Conservation (phyloP, 768 basidiomycete genomes). For the Hortiboletus campestris region DNA sequence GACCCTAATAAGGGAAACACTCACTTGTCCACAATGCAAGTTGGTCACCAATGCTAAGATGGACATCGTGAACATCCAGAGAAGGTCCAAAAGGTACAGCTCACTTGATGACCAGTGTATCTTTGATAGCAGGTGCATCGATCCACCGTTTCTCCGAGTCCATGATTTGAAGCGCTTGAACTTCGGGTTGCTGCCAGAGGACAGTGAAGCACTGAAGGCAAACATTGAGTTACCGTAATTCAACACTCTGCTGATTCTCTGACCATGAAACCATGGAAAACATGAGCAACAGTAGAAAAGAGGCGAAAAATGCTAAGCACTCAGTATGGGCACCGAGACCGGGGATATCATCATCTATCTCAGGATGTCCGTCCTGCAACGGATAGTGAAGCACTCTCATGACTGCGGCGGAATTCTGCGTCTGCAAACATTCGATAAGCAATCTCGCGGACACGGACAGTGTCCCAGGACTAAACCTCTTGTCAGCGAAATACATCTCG, state of each 20-base stretch:
- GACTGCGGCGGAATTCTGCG: constrained; percentile 57
- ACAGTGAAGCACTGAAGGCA: constrained; percentile 75
- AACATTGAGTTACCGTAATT: not conserved
- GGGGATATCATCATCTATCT: constrained; percentile 61
- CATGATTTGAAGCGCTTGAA: constrained; percentile 78
- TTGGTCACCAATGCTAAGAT: constrained; percentile 75
- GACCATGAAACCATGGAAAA: constrained; percentile 41
- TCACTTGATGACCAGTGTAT: constrained; percentile 85
- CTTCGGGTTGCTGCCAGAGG: constrained; percentile 73
- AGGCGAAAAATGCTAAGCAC: constrained; percentile 32
- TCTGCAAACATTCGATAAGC: constrained; percentile 35
- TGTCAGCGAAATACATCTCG: constrained; percentile 64
- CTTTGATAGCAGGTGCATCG: constrained; percentile 71
- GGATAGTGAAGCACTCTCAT: constrained; percentile 77
- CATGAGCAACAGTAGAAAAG: not conserved
- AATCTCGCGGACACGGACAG: not conserved
- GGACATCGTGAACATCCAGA: constrained; percentile 25
- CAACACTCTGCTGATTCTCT: not conserved
- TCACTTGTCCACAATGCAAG: constrained; percentile 87
- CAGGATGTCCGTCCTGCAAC: constrained; percentile 51
- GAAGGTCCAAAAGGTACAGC: constrained; percentile 6
- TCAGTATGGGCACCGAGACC: constrained; percentile 85
- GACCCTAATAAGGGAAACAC: constrained; percentile 16
- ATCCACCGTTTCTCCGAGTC: constrained; percentile 81
- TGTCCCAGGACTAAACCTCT: constrained; percentile 26